phyloP scores from a whole-genome alignment of 805 yeast genomes.

The Ogataea henricii region DNA sequence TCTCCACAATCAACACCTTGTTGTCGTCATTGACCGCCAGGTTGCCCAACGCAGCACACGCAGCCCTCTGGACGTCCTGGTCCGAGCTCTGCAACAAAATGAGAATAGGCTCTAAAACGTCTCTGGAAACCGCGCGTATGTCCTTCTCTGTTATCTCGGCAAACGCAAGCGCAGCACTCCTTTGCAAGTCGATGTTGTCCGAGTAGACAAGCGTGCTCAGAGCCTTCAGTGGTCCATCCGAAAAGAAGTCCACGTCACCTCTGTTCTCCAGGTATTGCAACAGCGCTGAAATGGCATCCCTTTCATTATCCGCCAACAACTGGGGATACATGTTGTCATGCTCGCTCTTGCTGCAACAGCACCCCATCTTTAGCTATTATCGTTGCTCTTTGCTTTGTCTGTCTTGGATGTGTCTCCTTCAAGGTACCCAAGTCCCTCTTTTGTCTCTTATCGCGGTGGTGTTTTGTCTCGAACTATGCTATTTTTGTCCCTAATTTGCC shows the following conservation, averaged over 20 bases:
- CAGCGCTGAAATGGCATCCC: constrained; percentile 92
- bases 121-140: constrained; percentile 85
- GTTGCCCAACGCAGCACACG: constrained; percentile 98
- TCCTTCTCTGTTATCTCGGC: constrained; percentile 98
- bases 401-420: background rate
- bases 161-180: constrained; percentile 97
- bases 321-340: constrained; percentile 72
- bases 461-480: background rate
- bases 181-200: constrained; percentile 90
- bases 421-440: background rate
- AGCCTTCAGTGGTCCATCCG: constrained; percentile 84
- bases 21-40: constrained; percentile 96
- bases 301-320: constrained; percentile 88
- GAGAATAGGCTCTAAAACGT: constrained; percentile 90
- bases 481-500: background rate
- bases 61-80: constrained; percentile 96
- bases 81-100: constrained; percentile 84
- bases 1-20: constrained; percentile 88
- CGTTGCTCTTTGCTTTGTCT: background rate
- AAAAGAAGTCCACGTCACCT: constrained; percentile 85
- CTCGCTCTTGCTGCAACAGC: constrained; percentile 49
- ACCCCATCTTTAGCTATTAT: constrained; percentile 43
- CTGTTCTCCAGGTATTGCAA: constrained; percentile 88
- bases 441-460: constrained; percentile 5
- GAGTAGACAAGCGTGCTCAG: constrained; percentile 91